A percentile compares a stretch with the other conserved stretches of the same genome.
phyloP scores from a whole-genome alignment of 2,329 filamentous ascomycete genomes.

The Colletotrichum tropicicola region DNA sequence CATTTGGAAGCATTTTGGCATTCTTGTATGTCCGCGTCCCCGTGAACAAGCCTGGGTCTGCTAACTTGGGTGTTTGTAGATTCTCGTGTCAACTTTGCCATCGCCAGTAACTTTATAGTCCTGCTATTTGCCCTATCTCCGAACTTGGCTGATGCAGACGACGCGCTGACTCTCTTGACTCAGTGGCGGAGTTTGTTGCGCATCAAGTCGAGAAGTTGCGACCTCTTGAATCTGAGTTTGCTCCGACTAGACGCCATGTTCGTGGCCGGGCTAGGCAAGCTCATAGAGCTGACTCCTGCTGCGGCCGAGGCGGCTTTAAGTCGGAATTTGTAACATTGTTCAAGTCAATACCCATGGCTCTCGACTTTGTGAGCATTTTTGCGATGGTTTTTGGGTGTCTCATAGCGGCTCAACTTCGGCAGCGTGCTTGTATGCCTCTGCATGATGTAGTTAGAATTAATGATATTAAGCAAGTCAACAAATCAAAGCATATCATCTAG shows the following conservation, averaged over 20 bases:
- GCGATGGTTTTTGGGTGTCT: too few species aligned
- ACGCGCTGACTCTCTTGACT: neutral
- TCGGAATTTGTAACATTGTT: neutral
- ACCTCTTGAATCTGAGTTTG: slow-evolving; percentile 10
- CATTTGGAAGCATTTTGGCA: slow-evolving; percentile 23
- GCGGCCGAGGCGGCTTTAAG: slow-evolving; percentile 1
- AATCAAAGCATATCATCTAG: too few species aligned
- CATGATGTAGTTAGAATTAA: too few species aligned
- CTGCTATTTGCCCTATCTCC: slow-evolving; percentile 5
- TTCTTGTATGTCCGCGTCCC: slow-evolving; percentile 21
- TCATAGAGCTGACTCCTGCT: slow-evolving; percentile 6
- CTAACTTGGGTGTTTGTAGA: neutral
- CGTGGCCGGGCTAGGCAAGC: slow-evolving; percentile 14
- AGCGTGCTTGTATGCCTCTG: too few species aligned
- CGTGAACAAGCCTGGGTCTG: accelerated
- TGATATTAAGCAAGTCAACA: too few species aligned
- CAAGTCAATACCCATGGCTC: too few species aligned
- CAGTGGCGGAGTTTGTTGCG: slow-evolving; percentile 17
- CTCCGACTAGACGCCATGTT: slow-evolving; percentile 14
- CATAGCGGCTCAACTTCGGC: too few species aligned
- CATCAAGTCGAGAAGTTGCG: slow-evolving; percentile 24
- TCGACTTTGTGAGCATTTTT: too few species aligned
- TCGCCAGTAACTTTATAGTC: slow-evolving; percentile 14
- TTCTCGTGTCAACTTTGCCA: slow-evolving; percentile 23
- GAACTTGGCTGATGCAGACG: neutral